A percentile compares a stretch with the other conserved stretches of the same genome.
Conservation (phyloP, 164 flowering plant genomes). For the Taxillus chinensis region DNA sequence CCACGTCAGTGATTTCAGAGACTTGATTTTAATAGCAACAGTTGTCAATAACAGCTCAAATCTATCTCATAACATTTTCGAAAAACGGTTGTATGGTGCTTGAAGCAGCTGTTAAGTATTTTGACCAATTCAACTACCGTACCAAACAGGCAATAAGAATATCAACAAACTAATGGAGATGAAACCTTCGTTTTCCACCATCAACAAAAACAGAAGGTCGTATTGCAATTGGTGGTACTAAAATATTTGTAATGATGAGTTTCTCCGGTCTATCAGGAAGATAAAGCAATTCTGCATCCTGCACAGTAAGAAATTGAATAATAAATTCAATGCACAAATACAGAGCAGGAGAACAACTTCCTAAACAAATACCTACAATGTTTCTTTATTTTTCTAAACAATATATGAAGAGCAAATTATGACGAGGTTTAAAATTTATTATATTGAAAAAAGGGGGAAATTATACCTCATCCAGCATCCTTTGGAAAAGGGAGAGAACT, state of each 20-base stretch:
- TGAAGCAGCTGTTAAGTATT: too few relatives aligned
- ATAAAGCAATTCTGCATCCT: constrained; percentile 90
- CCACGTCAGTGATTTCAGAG: too few relatives aligned
- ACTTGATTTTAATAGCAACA: too few relatives aligned
- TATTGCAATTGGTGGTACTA: constrained; percentile 78
- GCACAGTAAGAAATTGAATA: constrained; percentile 11
- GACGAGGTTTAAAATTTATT: not conserved
- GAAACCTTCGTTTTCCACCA: constrained; percentile 52
- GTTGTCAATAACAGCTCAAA: too few relatives aligned
- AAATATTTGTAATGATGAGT: constrained; percentile 54
- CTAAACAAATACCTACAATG: too few relatives aligned
- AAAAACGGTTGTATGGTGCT: too few relatives aligned
- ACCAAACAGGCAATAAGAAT: not conserved
- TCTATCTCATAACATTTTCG: not conserved
- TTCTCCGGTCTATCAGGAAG: constrained; percentile 80
- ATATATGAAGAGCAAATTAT: not conserved
- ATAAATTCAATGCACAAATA: constrained; percentile 1
- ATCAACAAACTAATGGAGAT: not conserved
- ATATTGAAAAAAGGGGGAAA: not conserved
- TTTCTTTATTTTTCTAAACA: too few relatives aligned
- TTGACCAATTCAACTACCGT: too few relatives aligned
- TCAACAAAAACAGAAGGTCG: constrained; percentile 80
- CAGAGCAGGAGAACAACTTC: not conserved
- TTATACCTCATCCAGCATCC: constrained; percentile 71
- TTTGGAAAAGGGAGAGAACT: constrained; percentile 57